Evolutionary conservation across 2,329 filamentous ascomycete genomes (phyloP).

Genomic region (Trichoderma simmonsii): DNA sequence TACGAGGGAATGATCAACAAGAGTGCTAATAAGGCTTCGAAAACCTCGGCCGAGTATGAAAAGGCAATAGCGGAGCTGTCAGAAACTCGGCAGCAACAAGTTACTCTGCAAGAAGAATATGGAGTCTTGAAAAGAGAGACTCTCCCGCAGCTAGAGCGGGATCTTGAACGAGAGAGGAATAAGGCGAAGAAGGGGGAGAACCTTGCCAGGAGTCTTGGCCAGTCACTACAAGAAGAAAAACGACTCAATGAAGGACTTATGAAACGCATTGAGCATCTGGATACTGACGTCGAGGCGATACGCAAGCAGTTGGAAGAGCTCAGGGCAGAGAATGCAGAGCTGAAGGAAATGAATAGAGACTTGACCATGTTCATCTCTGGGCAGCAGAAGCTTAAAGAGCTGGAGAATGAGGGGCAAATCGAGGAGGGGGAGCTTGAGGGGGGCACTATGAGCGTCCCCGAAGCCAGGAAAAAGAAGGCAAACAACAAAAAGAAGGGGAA

Average conservation of each 20-base stretch:
- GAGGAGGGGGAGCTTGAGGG: constrained; percentile 71
- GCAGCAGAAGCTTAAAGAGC: constrained; percentile 72
- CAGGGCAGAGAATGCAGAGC: constrained; percentile 63
- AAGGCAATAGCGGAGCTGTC: constrained; percentile 52
- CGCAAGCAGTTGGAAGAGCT: constrained; percentile 56
- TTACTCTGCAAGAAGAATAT: constrained; percentile 45
- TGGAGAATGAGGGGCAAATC: constrained; percentile 58
- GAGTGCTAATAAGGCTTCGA: constrained; percentile 81
- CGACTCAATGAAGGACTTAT: constrained; percentile 76
- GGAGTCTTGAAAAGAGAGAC: constrained; percentile 52
- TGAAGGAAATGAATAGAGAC: constrained; percentile 84
- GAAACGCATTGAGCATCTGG: constrained; percentile 73
- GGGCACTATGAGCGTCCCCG: constrained; percentile 66
- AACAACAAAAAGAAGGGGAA: constrained; percentile 44
- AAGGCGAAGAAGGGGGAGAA: constrained; percentile 70
- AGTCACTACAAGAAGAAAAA: constrained; percentile 82
- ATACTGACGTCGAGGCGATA: constrained; percentile 57
- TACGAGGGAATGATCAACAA: constrained; percentile 91
- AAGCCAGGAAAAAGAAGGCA: constrained; percentile 47
- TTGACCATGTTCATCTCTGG: constrained; percentile 83
- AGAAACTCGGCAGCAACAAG: constrained; percentile 48
- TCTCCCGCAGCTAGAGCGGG: constrained; percentile 68
- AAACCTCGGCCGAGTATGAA: constrained; percentile 66
- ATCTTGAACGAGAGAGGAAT: constrained; percentile 64
- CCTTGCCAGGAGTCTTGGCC: constrained; percentile 71